These are phyloP conservation scores for Botrytis deweyae DNA, from an alignment of 2,329 filamentous ascomycete species.

Conservation along the genomic window DNA sequence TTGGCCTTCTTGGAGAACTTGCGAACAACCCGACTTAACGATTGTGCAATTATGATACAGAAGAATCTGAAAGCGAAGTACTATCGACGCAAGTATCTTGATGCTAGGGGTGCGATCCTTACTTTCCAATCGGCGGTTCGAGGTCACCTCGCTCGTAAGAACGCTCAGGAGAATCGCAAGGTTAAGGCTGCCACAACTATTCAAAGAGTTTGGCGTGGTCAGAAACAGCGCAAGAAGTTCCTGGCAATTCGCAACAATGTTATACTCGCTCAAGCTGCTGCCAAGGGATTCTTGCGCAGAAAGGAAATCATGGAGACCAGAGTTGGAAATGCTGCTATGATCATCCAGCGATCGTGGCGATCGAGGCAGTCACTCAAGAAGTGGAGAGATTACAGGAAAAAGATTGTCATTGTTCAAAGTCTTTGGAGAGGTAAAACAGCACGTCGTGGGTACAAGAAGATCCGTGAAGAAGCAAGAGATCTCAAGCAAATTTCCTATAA, in stretches of 20 bases:
- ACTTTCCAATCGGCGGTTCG: constrained; percentile 75
- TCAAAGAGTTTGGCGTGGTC: constrained; percentile 90
- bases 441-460: constrained; percentile 79
- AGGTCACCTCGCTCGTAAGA: constrained; percentile 74
- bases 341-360: constrained; percentile 90
- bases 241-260: constrained; percentile 76
- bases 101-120: constrained; percentile 79
- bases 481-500: constrained; percentile 99
- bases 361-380: constrained; percentile 72
- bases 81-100: constrained; percentile 87
- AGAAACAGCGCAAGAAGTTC: constrained; percentile 83
- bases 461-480: constrained; percentile 94
- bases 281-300: constrained; percentile 88
- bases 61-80: constrained; percentile 97
- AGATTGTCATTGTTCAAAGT: constrained; percentile 86
- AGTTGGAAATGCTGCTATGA: constrained; percentile 83
- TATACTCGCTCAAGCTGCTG: constrained; percentile 82
- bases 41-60: constrained; percentile 95
- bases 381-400: constrained; percentile 87
- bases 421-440: constrained; percentile 86
- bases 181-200: constrained; percentile 90
- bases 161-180: constrained; percentile 76
- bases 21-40: constrained; percentile 84
- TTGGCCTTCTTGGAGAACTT: constrained; percentile 95
- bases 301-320: constrained; percentile 93